Evolutionary conservation across 352 stramenopile species (phyloP).

Genomic region (Phytophthora hibernalis): DNA sequence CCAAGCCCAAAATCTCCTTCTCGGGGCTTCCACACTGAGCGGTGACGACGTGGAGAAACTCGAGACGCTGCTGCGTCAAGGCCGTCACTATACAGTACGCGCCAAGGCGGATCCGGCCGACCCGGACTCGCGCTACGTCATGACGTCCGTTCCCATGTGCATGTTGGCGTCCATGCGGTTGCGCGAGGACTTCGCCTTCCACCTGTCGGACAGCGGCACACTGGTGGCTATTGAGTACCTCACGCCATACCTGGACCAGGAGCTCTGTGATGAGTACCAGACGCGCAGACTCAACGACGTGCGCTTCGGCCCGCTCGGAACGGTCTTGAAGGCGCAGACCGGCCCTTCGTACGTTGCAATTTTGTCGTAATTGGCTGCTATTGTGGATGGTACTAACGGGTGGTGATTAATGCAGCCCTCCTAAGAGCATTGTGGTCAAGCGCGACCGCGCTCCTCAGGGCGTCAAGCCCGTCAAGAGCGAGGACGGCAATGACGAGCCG

Average conservation of each 20-base stretch:
- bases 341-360: conserved; percentile 62
- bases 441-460: conserved; percentile 71
- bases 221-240: conserved; percentile 86
- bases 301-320: conserved; percentile 65
- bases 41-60: conserved; percentile 54
- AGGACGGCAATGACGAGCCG: conserved; percentile 60
- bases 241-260: conserved; percentile 56
- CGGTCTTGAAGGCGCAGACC: conserved; percentile 63
- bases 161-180: conserved; percentile 76
- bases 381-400: background rate
- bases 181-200: conserved; percentile 85
- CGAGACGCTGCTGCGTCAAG: conserved; percentile 50
- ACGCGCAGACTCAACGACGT: conserved; percentile 68
- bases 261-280: conserved; percentile 55
- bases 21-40: conserved; percentile 51
- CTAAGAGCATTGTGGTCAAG: conserved; percentile 68
- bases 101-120: conserved; percentile 67
- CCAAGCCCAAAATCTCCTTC: conserved; percentile 75
- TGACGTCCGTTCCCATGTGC: conserved; percentile 84
- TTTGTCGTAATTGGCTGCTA: background rate
- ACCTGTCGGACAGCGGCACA: conserved; percentile 79
- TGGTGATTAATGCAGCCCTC: conserved; percentile 43
- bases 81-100: conserved; percentile 74
- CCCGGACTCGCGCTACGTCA: conserved; percentile 68
- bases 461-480: conserved; percentile 73